Conservation (phyloP, 1,284 basidiomycete species). For the Tilletia walkeri region DNA sequence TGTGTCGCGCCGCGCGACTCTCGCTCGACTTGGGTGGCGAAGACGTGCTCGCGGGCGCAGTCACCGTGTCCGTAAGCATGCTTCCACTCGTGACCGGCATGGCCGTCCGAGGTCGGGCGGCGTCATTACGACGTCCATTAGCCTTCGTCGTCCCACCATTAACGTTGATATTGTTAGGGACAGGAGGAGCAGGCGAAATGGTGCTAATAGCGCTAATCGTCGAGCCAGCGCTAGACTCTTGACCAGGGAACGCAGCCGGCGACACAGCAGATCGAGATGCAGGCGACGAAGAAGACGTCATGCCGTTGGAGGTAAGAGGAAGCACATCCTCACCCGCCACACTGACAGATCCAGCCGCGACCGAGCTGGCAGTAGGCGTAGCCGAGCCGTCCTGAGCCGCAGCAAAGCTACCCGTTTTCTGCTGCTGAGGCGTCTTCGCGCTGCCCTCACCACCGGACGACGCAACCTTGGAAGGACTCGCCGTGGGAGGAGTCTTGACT, state of each 20-base stretch:
- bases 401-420: not conserved
- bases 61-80: conserved; percentile 13
- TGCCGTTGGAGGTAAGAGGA: too few species aligned
- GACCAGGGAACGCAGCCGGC: too few species aligned
- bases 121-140: not conserved
- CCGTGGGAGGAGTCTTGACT: conserved; percentile 7
- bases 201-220: too few species aligned
- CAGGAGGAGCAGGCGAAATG: too few species aligned
- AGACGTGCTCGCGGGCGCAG: not conserved
- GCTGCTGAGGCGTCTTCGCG: not conserved
- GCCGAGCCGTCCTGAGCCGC: not conserved
- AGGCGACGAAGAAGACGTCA: too few species aligned
- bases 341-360: too few species aligned
- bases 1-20: conserved; percentile 30
- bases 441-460: not conserved
- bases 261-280: too few species aligned
- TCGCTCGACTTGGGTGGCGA: conserved; percentile 3
- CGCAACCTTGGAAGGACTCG: not conserved
- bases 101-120: not conserved
- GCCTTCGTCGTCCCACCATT: too few species aligned
- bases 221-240: too few species aligned
- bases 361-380: too few species aligned
- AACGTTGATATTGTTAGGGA: too few species aligned
- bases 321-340: too few species aligned
- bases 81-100: conserved; percentile 10